A percentile compares a stretch with the other conserved stretches of the same genome.
phyloP scores from a whole-genome alignment of 768 basidiomycete genomes.

The Aureoboletus auriporus region DNA sequence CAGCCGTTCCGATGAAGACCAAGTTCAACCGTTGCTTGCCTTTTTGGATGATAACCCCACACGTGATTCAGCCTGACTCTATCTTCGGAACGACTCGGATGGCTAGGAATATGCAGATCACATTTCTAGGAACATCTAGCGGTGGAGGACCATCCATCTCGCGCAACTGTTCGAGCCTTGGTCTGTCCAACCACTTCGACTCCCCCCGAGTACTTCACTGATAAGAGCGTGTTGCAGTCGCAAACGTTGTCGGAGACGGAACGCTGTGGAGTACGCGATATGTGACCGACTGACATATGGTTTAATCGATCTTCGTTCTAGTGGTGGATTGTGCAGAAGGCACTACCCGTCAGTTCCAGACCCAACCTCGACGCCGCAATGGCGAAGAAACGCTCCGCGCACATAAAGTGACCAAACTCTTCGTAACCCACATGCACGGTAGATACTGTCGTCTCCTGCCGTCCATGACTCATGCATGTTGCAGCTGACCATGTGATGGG shows the following conservation, averaged over 20 bases:
- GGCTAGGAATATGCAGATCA: conserved; percentile 48
- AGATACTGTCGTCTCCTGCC: neutral
- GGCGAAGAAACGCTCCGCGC: conserved; percentile 34
- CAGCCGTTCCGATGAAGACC: conserved; percentile 10
- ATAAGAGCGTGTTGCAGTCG: conserved; percentile 31
- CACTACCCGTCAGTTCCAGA: conserved; percentile 62
- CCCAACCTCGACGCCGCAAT: conserved; percentile 40
- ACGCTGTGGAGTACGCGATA: conserved; percentile 61
- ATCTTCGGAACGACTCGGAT: conserved; percentile 14
- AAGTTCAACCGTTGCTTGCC: conserved; percentile 21
- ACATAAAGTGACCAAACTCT: conserved; percentile 59
- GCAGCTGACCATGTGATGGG: conserved; percentile 75
- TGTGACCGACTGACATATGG: neutral
- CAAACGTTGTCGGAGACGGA: conserved; percentile 50
- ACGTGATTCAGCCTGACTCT: conserved; percentile 10
- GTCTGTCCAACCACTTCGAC: conserved; percentile 8
- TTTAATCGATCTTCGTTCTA: conserved; percentile 23
- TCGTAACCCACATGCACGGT: conserved; percentile 88
- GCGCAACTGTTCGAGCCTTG: conserved; percentile 73
- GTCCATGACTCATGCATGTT: conserved; percentile 1
- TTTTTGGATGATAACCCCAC: conserved; percentile 15
- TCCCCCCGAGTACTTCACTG: neutral
- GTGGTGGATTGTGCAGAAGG: conserved; percentile 88
- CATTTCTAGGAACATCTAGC: conserved; percentile 73
- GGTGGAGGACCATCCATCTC: conserved; percentile 71